A percentile compares a stretch with the other conserved stretches of the same genome.
Evolutionary conservation across 1,284 basidiomycete species (phyloP).

Genomic region (Grifola frondosa): DNA sequence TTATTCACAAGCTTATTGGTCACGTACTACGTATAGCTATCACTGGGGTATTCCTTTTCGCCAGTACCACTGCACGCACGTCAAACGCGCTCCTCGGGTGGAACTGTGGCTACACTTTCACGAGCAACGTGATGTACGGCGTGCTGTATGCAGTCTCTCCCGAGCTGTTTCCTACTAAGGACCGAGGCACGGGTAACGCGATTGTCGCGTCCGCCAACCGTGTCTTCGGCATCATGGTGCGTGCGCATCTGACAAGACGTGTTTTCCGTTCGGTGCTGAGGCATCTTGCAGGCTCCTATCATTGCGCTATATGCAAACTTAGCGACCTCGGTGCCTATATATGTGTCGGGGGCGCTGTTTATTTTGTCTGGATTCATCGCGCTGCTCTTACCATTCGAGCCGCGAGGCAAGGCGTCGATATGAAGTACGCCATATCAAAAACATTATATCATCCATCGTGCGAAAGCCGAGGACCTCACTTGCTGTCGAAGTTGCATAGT

Average conservation of each 20-base stretch:
- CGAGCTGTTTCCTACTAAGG: constrained; percentile 71
- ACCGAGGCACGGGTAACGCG: constrained; percentile 73
- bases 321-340: constrained; percentile 66
- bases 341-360: constrained; percentile 66
- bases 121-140: constrained; percentile 72
- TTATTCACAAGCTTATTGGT: background rate
- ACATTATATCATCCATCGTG: too few species aligned
- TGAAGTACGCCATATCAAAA: constrained; percentile 28
- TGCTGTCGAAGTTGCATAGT: too few species aligned
- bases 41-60: constrained; percentile 70
- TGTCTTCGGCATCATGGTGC: constrained; percentile 63
- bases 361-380: constrained; percentile 61
- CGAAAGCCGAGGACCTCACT: too few species aligned
- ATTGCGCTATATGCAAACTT: constrained; percentile 64
- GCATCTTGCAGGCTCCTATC: constrained; percentile 51
- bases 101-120: constrained; percentile 70
- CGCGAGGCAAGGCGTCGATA: constrained; percentile 65
- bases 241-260: constrained; percentile 2
- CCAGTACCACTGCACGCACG: constrained; percentile 62
- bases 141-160: constrained; percentile 67
- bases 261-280: background rate
- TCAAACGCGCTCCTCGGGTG: constrained; percentile 66
- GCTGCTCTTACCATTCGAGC: constrained; percentile 70
- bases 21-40: constrained; percentile 39
- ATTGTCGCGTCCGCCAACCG: constrained; percentile 59